Base-by-base conservation (phyloP, 176 grass and related monocot genomes). In the Ampelocalamus luodianensis region DNA sequence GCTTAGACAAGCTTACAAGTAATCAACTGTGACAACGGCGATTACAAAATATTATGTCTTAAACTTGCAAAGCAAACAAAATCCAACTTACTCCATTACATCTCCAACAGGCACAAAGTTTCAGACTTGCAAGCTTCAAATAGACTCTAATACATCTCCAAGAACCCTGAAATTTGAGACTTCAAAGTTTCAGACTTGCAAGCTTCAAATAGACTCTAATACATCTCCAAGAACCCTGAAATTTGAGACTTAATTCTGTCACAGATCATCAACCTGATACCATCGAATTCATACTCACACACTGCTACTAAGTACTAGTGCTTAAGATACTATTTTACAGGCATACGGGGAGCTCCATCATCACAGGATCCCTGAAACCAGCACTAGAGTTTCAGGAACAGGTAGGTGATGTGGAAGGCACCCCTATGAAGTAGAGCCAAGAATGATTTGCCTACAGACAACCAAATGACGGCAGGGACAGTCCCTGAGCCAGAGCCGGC, bases 361-460 rank as follows among this genome's bases (percentile, higher is more conserved):
- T 87, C 89, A 87, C 85, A 75, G 13, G 29, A 75, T 66, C 77
- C 77, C 69, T 79, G 89, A 55, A 87, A 46, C 80, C 68, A 84
- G 61, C 68, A 70, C 85, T 54, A 29, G 51, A 74, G 36, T 84
- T 76, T 56, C 85, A 87, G 68, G 53, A 46, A 87, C 39, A 68
- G 83, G 51, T 80, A 87, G 85, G 69, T 63, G 85, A 90, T 11
- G 71, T 72, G 59, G 80, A 79, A 64, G 87, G 65, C 39, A 38
- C 36, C 83, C 87, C 85, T 82, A 78, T 87, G 85, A 72, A 58
- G 87, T 83, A 90, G 74, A 99, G 96, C 96, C 96, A 99, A 99
- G 96, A 94, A 99, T 99, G 96, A 99, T 79, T 99, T 99, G 96
- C 96, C 96, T 89, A 82, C 87, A 90, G 81, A 68, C 93, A 87